Percentiles rank a stretch among this genome's conserved stretches.
phyloP scores from a whole-genome alignment of 805 yeast species.

The Pichia membranifaciens region DNA sequence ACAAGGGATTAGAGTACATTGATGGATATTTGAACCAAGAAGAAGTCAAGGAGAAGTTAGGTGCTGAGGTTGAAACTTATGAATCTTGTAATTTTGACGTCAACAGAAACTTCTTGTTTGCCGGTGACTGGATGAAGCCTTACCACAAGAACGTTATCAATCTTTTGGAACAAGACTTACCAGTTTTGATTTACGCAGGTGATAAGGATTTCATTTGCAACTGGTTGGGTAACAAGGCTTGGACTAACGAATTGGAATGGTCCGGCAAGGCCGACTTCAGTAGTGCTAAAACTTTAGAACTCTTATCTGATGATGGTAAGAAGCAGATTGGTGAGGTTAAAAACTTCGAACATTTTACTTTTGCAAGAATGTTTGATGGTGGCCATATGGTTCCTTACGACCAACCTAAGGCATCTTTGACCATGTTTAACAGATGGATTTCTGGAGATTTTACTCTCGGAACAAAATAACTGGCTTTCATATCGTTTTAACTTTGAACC shows the following conservation, averaged over 20 bases:
- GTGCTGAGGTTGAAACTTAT: constrained; percentile 47
- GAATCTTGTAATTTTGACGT: constrained; percentile 48
- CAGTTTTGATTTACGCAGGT: constrained; percentile 89
- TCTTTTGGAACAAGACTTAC: constrained; percentile 60
- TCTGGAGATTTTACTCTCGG: constrained; percentile 43
- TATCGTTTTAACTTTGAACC: not conserved
- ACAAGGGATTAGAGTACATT: constrained; percentile 43
- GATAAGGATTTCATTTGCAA: constrained; percentile 90
- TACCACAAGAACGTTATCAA: constrained; percentile 51
- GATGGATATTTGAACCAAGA: constrained; percentile 49
- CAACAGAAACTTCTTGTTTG: constrained; percentile 43
- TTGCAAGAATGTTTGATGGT: constrained; percentile 70
- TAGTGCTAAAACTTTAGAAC: constrained; percentile 23
- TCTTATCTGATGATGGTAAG: constrained; percentile 27
- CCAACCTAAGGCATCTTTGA: constrained; percentile 68
- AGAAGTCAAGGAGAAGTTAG: constrained; percentile 48
- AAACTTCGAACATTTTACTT: constrained; percentile 64
- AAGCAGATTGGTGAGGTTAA: constrained; percentile 66
- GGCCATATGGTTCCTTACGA: constrained; percentile 94
- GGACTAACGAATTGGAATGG: constrained; percentile 72
- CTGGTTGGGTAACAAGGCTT: constrained; percentile 86
- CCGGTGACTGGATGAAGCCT: constrained; percentile 67
- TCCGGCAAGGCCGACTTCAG: constrained; percentile 33
- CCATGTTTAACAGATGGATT: constrained; percentile 73
- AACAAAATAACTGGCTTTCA: constrained; percentile 16